Conservation (phyloP, 169 alveolate species). For the Plasmodium malariae region DNA sequence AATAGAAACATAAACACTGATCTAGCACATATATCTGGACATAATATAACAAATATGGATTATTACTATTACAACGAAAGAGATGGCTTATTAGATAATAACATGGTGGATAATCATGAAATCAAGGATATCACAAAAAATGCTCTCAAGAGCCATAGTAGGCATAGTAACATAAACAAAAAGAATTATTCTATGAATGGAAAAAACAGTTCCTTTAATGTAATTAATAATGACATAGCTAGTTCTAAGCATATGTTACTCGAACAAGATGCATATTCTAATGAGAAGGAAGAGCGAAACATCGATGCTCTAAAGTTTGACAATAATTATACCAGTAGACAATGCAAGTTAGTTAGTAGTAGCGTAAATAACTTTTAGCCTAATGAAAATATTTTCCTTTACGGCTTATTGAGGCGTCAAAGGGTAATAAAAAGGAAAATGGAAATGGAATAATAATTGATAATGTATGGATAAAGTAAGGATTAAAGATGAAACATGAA, state of each 20-base stretch:
- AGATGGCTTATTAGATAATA: neutral
- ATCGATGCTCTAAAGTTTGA: neutral
- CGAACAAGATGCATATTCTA: neutral
- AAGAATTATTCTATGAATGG: neutral
- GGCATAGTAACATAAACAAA: neutral
- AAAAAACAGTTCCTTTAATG: neutral
- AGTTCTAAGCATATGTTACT: no score
- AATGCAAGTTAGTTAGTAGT: conserved; percentile 25
- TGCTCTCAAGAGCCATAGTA: neutral
- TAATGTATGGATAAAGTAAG: no score
- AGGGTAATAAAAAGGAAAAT: neutral
- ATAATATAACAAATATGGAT: no score
- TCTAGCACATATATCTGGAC: no score
- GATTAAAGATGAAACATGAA: no score
- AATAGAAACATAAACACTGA: no score
- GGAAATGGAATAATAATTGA: neutral
- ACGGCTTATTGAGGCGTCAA: neutral
- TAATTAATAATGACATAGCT: neutral
- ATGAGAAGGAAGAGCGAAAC: neutral
- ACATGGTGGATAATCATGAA: neutral
- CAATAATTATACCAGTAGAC: neutral
- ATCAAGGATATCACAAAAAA: neutral
- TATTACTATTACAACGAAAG: neutral
- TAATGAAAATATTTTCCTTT: neutral
- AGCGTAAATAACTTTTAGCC: conserved; percentile 11